A percentile compares a stretch with the other conserved stretches of the same genome.
Conservation (phyloP, 2,329 filamentous ascomycete species). For the Lecanicillium sp. region DNA sequence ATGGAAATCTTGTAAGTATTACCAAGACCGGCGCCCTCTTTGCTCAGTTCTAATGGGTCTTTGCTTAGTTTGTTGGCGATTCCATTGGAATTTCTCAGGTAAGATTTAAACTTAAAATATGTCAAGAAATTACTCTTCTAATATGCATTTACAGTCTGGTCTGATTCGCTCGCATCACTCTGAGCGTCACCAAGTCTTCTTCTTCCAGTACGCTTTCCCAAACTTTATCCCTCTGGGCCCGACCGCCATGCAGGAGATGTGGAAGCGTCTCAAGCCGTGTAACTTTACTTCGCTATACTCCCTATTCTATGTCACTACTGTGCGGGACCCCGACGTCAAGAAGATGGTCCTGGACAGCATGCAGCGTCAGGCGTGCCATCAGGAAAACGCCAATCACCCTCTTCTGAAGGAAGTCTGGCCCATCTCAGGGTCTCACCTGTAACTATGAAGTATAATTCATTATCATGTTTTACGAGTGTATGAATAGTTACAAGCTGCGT, state of each 20-base stretch:
- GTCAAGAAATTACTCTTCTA: background rate
- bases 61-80: conserved; percentile 9
- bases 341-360: conserved; percentile 5
- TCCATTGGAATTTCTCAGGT: conserved; percentile 8
- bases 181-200: conserved; percentile 5
- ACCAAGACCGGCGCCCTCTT: too few species aligned
- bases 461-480: too few species aligned
- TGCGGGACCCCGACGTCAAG: conserved; percentile 7
- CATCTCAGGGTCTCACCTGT: too few species aligned
- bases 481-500: too few species aligned
- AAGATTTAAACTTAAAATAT: background rate
- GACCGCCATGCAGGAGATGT: conserved; percentile 7
- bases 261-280: conserved; percentile 4
- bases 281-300: conserved; percentile 4
- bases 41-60: too few species aligned
- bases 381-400: conserved; percentile 5
- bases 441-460: too few species aligned
- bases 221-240: conserved; percentile 8
- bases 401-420: background rate
- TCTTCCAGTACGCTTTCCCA: conserved; percentile 8
- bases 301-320: conserved; percentile 5
- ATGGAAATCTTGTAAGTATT: conserved; percentile 35
- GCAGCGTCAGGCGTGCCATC: conserved; percentile 6
- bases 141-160: conserved; percentile 6
- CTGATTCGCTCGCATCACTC: conserved; percentile 6